Evolutionary conservation across 2,329 filamentous ascomycete species (phyloP).

Genomic region (Acephala macrosclerotiorum): DNA sequence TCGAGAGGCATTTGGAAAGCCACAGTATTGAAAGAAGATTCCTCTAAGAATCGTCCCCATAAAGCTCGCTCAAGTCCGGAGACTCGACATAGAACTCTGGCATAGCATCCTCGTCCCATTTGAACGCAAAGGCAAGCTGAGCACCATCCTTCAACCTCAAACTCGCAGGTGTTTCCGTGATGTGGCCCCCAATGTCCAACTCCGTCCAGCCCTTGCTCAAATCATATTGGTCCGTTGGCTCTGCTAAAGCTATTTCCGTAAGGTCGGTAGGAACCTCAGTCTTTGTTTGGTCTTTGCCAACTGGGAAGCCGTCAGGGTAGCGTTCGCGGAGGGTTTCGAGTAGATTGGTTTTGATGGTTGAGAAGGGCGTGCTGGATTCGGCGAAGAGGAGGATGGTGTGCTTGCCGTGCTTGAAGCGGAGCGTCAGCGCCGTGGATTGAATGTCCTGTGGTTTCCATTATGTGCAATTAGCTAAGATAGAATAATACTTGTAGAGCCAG

Average conservation of each 20-base stretch:
- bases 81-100: slow-evolving; percentile 37
- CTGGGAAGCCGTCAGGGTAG: slow-evolving; percentile 60
- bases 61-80: slow-evolving; percentile 33
- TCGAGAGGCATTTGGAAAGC: too few relatives aligned
- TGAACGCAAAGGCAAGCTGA: slow-evolving; percentile 49
- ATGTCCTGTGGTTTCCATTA: slow-evolving; percentile 29
- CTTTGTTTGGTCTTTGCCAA: slow-evolving; percentile 27
- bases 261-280: slow-evolving; percentile 20
- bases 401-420: slow-evolving; percentile 77
- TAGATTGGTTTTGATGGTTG: slow-evolving; percentile 63
- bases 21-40: too few relatives aligned
- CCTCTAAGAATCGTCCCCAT: slow-evolving; percentile 32
- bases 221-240: slow-evolving; percentile 55
- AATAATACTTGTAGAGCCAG: not conserved
- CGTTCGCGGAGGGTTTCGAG: slow-evolving; percentile 63
- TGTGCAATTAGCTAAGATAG: slow-evolving; percentile 16
- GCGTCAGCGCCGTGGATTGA: slow-evolving; percentile 63
- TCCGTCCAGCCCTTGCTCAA: slow-evolving; percentile 56
- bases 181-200: slow-evolving; percentile 46
- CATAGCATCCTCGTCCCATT: slow-evolving; percentile 30
- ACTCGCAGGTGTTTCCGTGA: slow-evolving; percentile 44
- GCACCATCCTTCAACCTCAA: slow-evolving; percentile 49
- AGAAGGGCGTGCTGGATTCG: slow-evolving; percentile 63
- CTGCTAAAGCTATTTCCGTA: slow-evolving; percentile 53
- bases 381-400: slow-evolving; percentile 75